A percentile compares a stretch with the other conserved stretches of the same genome.
Conservation (phyloP, 495 filamentous ascomycete genomes). For the Penicillium desertorum region DNA sequence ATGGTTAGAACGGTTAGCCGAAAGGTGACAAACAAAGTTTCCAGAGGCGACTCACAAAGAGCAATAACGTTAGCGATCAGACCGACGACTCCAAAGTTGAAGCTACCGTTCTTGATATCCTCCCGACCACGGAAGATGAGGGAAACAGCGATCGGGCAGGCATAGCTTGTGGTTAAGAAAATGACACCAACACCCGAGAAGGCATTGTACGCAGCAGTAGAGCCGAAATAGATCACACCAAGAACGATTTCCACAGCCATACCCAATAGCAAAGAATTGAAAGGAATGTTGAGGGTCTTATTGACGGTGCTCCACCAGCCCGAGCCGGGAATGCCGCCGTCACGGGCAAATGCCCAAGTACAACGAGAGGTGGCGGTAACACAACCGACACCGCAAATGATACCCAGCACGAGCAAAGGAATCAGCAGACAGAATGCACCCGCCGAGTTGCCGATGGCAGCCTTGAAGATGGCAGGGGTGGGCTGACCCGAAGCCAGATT, state of each 20-base stretch:
- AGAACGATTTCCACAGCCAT: conserved; percentile 52
- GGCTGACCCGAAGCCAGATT: conserved; percentile 54
- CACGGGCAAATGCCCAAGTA: conserved; percentile 67
- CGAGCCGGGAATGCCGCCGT: conserved; percentile 61
- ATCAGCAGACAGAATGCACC: conserved; percentile 68
- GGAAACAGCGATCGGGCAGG: conserved; percentile 52
- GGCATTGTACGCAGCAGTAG: conserved; percentile 57
- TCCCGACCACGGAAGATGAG: conserved; percentile 49
- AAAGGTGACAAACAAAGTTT: too few species aligned
- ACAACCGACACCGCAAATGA: conserved; percentile 65
- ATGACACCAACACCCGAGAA: conserved; percentile 62
- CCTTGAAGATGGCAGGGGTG: conserved; percentile 25
- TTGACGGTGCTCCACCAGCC: conserved; percentile 56
- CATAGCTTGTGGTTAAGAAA: conserved; percentile 55
- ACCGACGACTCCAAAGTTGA: conserved; percentile 57
- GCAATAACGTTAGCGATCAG: conserved; percentile 54
- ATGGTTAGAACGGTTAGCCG: conserved; percentile 15
- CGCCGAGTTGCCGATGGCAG: conserved; percentile 21
- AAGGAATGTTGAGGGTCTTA: conserved; percentile 49
- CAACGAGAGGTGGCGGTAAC: conserved; percentile 69
- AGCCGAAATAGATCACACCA: conserved; percentile 58
- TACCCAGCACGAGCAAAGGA: conserved; percentile 63
- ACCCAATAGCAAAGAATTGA: conserved; percentile 51
- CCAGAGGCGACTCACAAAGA: conserved; percentile 43
- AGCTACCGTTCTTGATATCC: conserved; percentile 53